Evolutionary conservation across 306 rosid species (phyloP).

Genomic region (Cicer arietinum): DNA sequence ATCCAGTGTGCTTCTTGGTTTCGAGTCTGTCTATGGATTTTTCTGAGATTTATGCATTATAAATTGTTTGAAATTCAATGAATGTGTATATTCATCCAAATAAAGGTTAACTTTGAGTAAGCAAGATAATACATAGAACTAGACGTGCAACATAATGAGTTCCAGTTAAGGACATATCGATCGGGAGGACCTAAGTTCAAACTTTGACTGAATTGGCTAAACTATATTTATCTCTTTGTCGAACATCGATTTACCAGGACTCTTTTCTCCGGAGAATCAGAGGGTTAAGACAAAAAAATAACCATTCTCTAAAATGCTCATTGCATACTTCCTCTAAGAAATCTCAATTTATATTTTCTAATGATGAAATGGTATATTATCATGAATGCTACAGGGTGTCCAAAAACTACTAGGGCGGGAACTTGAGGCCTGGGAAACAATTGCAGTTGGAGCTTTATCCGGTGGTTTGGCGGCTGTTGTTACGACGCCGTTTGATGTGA

Average conservation of each 20-base stretch:
- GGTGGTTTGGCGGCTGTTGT: constrained; percentile 97
- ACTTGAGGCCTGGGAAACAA: constrained; percentile 94
- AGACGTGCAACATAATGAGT: too few species aligned
- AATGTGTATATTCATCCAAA: constrained; percentile 24
- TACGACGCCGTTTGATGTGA: constrained; percentile 96
- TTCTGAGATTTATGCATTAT: constrained; percentile 7
- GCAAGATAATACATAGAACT: too few species aligned
- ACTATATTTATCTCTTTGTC: too few species aligned
- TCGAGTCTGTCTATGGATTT: constrained; percentile 3
- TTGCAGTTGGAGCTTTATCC: constrained; percentile 92
- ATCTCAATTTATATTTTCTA: neutral
- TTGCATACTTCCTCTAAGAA: too few species aligned
- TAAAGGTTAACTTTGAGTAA: neutral
- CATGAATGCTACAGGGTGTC: constrained; percentile 58
- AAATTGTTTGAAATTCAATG: constrained; percentile 17
- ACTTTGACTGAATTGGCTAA: too few species aligned
- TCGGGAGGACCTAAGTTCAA: too few species aligned
- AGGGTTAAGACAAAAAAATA: too few species aligned
- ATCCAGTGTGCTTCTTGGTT: constrained; percentile 25
- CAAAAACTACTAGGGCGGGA: constrained; percentile 78
- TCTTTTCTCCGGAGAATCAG: too few species aligned
- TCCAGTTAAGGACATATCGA: too few species aligned
- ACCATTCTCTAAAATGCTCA: too few species aligned
- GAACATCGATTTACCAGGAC: too few species aligned
- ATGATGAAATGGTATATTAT: neutral